Conservation (phyloP, 2,329 filamentous ascomycete species). For the Plenodomus lindquistii region DNA sequence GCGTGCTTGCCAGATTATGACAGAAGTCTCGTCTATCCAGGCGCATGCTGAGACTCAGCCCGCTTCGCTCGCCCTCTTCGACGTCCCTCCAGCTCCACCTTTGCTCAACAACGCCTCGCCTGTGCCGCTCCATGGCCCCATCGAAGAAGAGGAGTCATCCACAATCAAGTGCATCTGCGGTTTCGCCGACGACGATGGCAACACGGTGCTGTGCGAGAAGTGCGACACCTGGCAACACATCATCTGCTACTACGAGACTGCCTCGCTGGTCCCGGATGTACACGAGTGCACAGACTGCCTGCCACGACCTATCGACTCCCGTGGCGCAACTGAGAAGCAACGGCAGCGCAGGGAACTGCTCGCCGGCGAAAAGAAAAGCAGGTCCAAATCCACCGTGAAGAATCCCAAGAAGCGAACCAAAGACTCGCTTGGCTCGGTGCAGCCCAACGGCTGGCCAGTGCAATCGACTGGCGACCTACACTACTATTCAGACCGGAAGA, state of each 20-base stretch:
- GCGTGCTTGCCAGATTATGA: conserved; percentile 46
- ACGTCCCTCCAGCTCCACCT: conserved; percentile 34
- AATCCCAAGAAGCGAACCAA: conserved; percentile 87
- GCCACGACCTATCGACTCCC: conserved; percentile 73
- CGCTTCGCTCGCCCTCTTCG: conserved; percentile 39
- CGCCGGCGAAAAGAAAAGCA: conserved; percentile 67
- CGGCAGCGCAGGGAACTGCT: conserved; percentile 62
- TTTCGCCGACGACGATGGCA: conserved; percentile 93
- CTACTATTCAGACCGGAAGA: conserved; percentile 52
- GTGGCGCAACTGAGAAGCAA: conserved; percentile 75
- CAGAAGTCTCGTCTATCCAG: conserved; percentile 47
- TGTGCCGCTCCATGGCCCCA: conserved; percentile 40
- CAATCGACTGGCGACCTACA: conserved; percentile 62
- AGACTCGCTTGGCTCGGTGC: conserved; percentile 61
- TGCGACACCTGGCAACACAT: conserved; percentile 99
- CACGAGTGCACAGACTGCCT: conserved; percentile 91
- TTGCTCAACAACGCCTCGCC: conserved; percentile 44
- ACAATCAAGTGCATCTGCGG: conserved; percentile 98
- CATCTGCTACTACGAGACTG: conserved; percentile 88
- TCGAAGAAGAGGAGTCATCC: conserved; percentile 77
- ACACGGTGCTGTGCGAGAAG: conserved; percentile 92
- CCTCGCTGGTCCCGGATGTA: conserved; percentile 69
- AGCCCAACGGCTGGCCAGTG: conserved; percentile 67
- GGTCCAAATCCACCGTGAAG: conserved; percentile 74
- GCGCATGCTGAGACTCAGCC: conserved; percentile 50